A percentile compares a stretch with the other conserved stretches of the same genome.
Conservation (phyloP, 176 grass and related monocot genomes). For the Ensete ventricosum region DNA sequence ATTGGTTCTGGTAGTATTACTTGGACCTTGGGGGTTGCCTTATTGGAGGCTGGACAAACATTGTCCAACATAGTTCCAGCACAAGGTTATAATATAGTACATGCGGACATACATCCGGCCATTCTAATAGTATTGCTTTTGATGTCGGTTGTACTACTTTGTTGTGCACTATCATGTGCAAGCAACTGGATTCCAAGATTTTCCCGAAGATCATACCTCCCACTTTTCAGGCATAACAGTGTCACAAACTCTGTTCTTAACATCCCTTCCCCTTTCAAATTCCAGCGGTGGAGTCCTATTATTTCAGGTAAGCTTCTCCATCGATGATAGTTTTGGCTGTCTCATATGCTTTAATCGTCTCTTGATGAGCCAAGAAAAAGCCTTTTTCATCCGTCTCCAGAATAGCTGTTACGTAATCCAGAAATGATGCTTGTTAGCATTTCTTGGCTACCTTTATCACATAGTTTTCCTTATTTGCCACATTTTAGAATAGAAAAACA, state of each 20-base stretch:
- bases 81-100: constrained; percentile 63
- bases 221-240: constrained; percentile 58
- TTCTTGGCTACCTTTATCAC: too few relatives aligned
- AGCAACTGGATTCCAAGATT: constrained; percentile 63
- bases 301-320: constrained; percentile 50
- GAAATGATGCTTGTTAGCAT: too few relatives aligned
- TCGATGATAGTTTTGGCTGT: not conserved
- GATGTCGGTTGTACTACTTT: constrained; percentile 54
- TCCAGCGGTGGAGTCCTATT: constrained; percentile 75
- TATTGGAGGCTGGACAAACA: constrained; percentile 63
- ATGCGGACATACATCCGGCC: constrained; percentile 57
- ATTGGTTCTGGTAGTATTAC: constrained; percentile 84
- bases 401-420: too few relatives aligned
- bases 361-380: too few relatives aligned
- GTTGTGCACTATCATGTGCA: constrained; percentile 54
- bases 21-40: constrained; percentile 88
- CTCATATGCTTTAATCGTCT: not conserved
- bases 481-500: too few relatives aligned
- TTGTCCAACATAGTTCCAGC: constrained; percentile 49
- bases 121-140: constrained; percentile 58
- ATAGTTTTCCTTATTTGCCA: too few relatives aligned
- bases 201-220: constrained; percentile 69
- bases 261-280: constrained; percentile 55
- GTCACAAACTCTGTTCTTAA: constrained; percentile 45
- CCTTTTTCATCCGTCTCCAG: too few relatives aligned